phyloP scores from a whole-genome alignment of 2,329 filamentous ascomycete genomes.

The Teratosphaeria gauchensis region DNA sequence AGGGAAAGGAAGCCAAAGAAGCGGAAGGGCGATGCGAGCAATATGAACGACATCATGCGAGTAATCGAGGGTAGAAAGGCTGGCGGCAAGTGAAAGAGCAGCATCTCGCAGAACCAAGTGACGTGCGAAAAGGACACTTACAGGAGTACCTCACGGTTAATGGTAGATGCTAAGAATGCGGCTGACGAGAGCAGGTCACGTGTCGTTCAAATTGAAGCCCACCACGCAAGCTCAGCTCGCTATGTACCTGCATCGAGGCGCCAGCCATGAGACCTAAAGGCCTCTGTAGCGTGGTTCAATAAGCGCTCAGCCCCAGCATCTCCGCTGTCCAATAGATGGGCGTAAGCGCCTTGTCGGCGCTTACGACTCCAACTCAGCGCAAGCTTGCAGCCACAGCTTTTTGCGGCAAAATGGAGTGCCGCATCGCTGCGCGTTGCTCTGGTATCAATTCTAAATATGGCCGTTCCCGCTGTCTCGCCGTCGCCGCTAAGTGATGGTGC shows the following conservation, averaged over 20 bases:
- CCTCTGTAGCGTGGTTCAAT: neutral
- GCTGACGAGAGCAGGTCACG: neutral
- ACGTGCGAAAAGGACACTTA: too few species aligned
- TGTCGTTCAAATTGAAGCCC: neutral
- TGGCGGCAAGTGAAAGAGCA: slow-evolving; percentile 13
- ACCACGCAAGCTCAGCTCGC: too few species aligned
- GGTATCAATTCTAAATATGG: neutral
- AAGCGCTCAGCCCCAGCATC: neutral
- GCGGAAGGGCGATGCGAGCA: slow-evolving; percentile 36
- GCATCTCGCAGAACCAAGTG: too few species aligned
- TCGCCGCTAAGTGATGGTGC: neutral
- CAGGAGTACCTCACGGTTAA: too few species aligned
- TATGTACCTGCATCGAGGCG: neutral
- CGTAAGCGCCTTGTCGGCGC: neutral
- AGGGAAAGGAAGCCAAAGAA: slow-evolving; percentile 67
- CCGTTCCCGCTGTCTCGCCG: neutral
- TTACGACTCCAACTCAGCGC: neutral
- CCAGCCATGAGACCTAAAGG: neutral
- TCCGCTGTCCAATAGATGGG: neutral
- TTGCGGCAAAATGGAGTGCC: neutral
- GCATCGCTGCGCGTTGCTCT: neutral
- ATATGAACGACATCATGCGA: slow-evolving; percentile 23
- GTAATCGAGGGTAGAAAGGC: slow-evolving; percentile 24
- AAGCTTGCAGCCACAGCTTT: neutral
- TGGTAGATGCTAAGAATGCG: too few species aligned